phyloP scores from a whole-genome alignment of 352 stramenopile genomes.

The Globisporangium megalacanthum region DNA sequence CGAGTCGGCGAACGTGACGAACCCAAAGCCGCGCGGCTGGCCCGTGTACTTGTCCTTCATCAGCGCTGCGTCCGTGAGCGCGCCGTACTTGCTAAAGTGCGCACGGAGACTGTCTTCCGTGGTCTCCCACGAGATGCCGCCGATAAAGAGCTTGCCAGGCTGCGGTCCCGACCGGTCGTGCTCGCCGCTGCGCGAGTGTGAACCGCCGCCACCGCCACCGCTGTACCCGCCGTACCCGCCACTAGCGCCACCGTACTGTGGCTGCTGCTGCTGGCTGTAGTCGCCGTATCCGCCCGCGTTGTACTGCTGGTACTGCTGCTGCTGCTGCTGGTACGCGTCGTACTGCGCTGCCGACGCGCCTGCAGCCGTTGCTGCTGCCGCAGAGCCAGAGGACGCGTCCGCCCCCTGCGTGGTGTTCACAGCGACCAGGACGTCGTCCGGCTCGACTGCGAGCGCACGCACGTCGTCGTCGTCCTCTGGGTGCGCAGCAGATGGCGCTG shows the following conservation, averaged over 20 bases:
- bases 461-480: conserved; percentile 67
- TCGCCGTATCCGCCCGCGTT: conserved; percentile 26
- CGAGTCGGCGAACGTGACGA: conserved; percentile 90
- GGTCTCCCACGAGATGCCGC: conserved; percentile 90
- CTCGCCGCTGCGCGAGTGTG: not conserved
- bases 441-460: conserved; percentile 52
- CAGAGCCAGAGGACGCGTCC: conserved; percentile 1
- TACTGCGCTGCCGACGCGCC: conserved; percentile 19
- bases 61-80: conserved; percentile 80
- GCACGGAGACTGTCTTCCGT: conserved; percentile 87
- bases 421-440: conserved; percentile 31
- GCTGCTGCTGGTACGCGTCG: conserved; percentile 39
- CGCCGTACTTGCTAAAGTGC: conserved; percentile 88
- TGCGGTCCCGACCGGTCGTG: conserved; percentile 15
- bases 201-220: conserved; percentile 6
- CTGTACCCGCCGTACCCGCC: conserved; percentile 10
- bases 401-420: conserved; percentile 4
- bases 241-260: conserved; percentile 3
- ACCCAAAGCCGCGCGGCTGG: conserved; percentile 89
- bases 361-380: conserved; percentile 5
- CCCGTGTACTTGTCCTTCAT: conserved; percentile 94
- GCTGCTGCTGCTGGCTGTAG: conserved; percentile 16
- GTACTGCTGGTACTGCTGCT: conserved; percentile 22
- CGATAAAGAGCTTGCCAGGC: conserved; percentile 89
- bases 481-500: not conserved